A percentile compares a stretch with the other conserved stretches of the same genome.
phyloP scores from a whole-genome alignment of 768 basidiomycete species.

The Calocera viscosa region DNA sequence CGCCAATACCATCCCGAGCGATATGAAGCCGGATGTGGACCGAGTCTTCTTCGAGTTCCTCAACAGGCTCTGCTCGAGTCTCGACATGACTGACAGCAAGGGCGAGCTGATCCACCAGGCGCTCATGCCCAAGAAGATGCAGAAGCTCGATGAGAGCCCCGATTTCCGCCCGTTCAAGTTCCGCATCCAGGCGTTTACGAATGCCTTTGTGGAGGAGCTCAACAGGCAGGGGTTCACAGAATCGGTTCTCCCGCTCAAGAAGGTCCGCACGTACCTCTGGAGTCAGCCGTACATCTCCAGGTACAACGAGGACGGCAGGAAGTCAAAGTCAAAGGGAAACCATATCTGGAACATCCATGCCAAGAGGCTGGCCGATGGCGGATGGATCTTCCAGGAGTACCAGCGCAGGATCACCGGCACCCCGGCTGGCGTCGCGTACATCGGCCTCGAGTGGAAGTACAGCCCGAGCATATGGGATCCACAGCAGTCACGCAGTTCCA shows the following conservation, averaged over 20 bases:
- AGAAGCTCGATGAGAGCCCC: constrained; percentile 84
- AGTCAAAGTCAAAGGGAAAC: constrained; percentile 97
- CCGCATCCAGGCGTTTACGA: constrained; percentile 94
- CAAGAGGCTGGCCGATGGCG: constrained; percentile 52
- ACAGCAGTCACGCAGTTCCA: constrained; percentile 69
- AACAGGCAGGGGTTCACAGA: constrained; percentile 19
- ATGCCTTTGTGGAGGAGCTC: constrained; percentile 87
- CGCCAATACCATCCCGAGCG: constrained; percentile 56
- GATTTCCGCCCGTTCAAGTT: constrained; percentile 99
- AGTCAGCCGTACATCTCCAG: constrained; percentile 75
- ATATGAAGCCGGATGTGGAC: constrained; percentile 73
- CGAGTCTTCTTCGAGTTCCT: constrained; percentile 84
- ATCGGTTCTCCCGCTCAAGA: constrained; percentile 12
- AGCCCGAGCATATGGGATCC: constrained; percentile 94
- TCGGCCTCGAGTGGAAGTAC: constrained; percentile 66
- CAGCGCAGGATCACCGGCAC: constrained; percentile 74
- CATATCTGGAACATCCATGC: constrained; percentile 99
- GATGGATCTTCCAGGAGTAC: constrained; percentile 84
- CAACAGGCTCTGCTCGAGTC: constrained; percentile 75
- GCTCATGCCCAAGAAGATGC: constrained; percentile 96
- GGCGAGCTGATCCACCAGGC: constrained; percentile 97
- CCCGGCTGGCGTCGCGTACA: constrained; percentile 59
- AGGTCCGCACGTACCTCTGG: constrained; percentile 92
- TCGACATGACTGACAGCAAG: constrained; percentile 84
- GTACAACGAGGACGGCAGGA: constrained; percentile 98